Conservation (phyloP, 108 stramenopile genomes). For the Cyclotella sp. region DNA sequence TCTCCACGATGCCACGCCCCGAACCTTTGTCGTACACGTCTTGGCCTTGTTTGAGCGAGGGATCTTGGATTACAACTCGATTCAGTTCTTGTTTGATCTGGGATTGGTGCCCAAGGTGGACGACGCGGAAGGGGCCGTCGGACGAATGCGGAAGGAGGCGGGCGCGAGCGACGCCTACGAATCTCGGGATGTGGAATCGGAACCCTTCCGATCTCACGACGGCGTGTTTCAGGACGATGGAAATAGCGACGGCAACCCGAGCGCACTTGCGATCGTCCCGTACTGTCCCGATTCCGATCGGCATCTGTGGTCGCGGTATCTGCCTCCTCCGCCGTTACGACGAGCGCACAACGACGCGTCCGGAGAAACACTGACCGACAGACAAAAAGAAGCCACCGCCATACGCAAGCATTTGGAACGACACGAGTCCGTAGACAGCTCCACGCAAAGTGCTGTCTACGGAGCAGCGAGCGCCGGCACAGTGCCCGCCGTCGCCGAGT, state of each 20-base stretch:
- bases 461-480: too few species aligned
- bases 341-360: constrained; percentile 1
- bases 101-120: constrained; percentile 79
- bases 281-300: constrained; percentile 17
- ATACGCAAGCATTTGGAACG: constrained; percentile 63
- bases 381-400: constrained; percentile 65
- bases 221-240: not conserved
- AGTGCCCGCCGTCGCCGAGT: not conserved
- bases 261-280: constrained; percentile 26
- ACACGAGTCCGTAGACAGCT: constrained; percentile 52
- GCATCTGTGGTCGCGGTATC: constrained; percentile 16
- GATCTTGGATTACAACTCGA: constrained; percentile 83
- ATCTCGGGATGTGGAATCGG: not conserved
- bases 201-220: not conserved
- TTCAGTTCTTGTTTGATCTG: constrained; percentile 89
- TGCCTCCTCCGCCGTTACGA: constrained; percentile 9
- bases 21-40: constrained; percentile 93
- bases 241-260: not conserved
- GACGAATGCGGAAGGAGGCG: not conserved
- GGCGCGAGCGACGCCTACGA: not conserved
- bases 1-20: constrained; percentile 91
- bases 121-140: not conserved
- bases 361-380: constrained; percentile 5
- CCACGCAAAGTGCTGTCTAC: constrained; percentile 17
- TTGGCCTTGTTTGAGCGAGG: constrained; percentile 88